Conservation (phyloP, 352 stramenopile genomes). For the Globisporangium splendens region DNA sequence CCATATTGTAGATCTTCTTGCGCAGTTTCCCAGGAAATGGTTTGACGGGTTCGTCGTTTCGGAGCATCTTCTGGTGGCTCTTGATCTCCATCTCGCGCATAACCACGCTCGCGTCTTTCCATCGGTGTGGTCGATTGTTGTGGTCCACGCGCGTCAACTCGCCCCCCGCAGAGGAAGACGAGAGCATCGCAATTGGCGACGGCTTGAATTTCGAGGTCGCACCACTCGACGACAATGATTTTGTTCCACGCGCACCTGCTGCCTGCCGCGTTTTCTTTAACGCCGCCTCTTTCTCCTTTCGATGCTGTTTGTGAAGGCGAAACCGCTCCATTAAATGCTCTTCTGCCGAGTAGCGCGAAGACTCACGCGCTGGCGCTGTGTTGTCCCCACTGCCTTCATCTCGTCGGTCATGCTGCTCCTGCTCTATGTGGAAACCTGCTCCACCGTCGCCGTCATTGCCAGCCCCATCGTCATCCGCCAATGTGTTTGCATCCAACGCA, state of each 20-base stretch:
- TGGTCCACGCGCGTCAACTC: slow-evolving; percentile 76
- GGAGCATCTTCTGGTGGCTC: slow-evolving; percentile 53
- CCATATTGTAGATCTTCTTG: slow-evolving; percentile 35
- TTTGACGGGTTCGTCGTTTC: slow-evolving; percentile 40
- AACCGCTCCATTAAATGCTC: slow-evolving; percentile 72
- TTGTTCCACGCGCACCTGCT: slow-evolving; percentile 17
- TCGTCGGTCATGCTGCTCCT: background rate
- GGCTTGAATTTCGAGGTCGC: slow-evolving; percentile 5
- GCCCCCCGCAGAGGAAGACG: slow-evolving; percentile 15
- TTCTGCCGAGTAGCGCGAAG: slow-evolving; percentile 19
- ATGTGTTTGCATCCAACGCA: background rate
- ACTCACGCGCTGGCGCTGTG: background rate
- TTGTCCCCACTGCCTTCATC: background rate
- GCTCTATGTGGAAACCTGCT: background rate
- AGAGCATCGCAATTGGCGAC: background rate
- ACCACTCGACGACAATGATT: slow-evolving; percentile 3
- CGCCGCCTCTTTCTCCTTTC: slow-evolving; percentile 57
- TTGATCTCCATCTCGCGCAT: slow-evolving; percentile 61
- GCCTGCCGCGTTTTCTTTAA: slow-evolving; percentile 56
- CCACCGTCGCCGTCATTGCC: background rate
- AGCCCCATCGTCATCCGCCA: background rate
- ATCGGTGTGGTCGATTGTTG: slow-evolving; percentile 83
- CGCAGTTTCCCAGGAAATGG: slow-evolving; percentile 59
- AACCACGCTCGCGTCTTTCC: slow-evolving; percentile 73
- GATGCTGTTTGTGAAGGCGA: slow-evolving; percentile 75